phyloP scores from a whole-genome alignment of 352 stramenopile genomes.

The Globisporangium iwayamae region DNA sequence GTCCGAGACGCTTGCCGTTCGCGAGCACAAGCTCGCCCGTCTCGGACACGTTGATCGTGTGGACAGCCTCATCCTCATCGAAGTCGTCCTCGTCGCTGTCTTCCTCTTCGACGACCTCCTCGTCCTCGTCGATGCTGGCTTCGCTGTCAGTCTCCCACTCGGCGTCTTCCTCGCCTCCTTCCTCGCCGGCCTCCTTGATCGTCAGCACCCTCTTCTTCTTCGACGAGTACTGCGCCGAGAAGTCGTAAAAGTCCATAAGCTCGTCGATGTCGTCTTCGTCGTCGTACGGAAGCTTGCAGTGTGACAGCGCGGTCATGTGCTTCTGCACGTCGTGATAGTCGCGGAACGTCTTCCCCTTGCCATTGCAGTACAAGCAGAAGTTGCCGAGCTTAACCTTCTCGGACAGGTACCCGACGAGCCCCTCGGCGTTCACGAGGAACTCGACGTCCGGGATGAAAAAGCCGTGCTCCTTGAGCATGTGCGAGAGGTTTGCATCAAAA shows the following conservation, averaged over 20 bases:
- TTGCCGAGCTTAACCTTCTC: constrained; percentile 96
- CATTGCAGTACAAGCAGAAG: constrained; percentile 95
- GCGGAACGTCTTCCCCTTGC: constrained; percentile 87
- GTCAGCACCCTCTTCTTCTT: constrained; percentile 27
- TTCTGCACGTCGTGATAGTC: constrained; percentile 90
- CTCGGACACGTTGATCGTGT: constrained; percentile 77
- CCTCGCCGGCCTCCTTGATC: constrained; percentile 20
- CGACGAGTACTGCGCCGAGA: constrained; percentile 72
- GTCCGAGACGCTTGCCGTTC: constrained; percentile 81
- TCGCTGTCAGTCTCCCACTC: constrained; percentile 83
- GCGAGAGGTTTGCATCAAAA: constrained; percentile 70
- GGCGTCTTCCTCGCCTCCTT: constrained; percentile 32
- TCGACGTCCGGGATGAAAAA: constrained; percentile 96
- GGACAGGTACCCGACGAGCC: constrained; percentile 90
- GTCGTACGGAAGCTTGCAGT: constrained; percentile 92
- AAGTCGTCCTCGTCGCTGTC: constrained; percentile 42
- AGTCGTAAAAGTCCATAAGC: constrained; percentile 90
- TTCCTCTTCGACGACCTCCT: constrained; percentile 64
- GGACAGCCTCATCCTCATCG: constrained; percentile 41
- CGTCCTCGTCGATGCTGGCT: constrained; percentile 67
- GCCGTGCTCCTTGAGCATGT: constrained; percentile 93
- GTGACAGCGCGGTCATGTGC: constrained; percentile 92
- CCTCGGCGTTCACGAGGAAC: constrained; percentile 88
- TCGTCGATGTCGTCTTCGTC: constrained; percentile 88
- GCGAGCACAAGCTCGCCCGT: constrained; percentile 87